Evolutionary conservation across 345 rosid genomes (phyloP).

Genomic region (Excoecaria agallocha): DNA sequence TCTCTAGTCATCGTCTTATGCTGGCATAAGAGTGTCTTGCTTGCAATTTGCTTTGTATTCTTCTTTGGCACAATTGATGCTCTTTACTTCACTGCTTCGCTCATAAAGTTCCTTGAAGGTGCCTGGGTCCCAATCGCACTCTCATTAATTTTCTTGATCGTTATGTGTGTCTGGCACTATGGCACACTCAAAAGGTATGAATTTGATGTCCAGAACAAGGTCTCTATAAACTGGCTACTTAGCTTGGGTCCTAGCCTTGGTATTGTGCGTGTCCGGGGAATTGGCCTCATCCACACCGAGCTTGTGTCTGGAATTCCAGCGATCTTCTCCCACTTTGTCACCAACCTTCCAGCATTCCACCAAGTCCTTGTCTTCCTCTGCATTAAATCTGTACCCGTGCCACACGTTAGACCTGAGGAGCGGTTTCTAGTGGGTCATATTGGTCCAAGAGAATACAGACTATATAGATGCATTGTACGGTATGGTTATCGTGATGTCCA

Average conservation of each 20-base stretch:
- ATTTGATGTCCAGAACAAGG: conserved; percentile 91
- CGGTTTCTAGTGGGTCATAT: conserved; percentile 78
- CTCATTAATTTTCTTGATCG: conserved; percentile 61
- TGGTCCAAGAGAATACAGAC: conserved; percentile 71
- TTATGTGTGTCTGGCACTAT: conserved; percentile 91
- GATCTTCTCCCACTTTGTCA: conserved; percentile 94
- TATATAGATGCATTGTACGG: conserved; percentile 89
- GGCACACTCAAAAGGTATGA: conserved; percentile 81
- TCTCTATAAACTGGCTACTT: conserved; percentile 85
- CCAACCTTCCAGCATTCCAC: conserved; percentile 97
- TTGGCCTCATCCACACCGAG: conserved; percentile 89
- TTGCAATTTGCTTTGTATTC: conserved; percentile 64
- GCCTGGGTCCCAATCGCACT: conserved; percentile 99
- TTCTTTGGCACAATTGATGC: conserved; percentile 87
- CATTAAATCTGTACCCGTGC: conserved; percentile 91
- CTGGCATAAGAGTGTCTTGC: conserved; percentile 76
- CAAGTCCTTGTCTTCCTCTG: conserved; percentile 92
- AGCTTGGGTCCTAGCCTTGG: conserved; percentile 80
- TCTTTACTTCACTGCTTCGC: conserved; percentile 90
- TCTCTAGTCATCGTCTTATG: conserved; percentile 88
- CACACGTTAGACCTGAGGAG: conserved; percentile 84
- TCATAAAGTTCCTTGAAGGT: conserved; percentile 90
- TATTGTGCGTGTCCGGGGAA: conserved; percentile 80
- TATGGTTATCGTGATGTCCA: conserved; percentile 89
- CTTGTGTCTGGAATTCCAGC: conserved; percentile 93